A percentile compares a stretch with the other conserved stretches of the same genome.
phyloP scores from a whole-genome alignment of 2,329 filamentous ascomycete genomes.

The Scedosporium aurantiacum region DNA sequence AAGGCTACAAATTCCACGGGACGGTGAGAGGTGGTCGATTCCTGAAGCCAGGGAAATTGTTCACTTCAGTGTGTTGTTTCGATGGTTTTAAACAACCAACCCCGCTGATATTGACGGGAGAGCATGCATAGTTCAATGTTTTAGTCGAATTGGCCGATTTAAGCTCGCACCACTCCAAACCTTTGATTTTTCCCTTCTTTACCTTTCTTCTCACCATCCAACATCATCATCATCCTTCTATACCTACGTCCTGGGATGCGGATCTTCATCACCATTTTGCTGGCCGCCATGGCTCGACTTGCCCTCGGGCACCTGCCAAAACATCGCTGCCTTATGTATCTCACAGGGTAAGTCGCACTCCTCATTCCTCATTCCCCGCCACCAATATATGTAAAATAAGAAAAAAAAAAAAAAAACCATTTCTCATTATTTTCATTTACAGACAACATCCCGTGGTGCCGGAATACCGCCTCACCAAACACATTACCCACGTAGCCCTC shows the following conservation, averaged over 20 bases:
- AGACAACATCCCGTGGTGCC: constrained; percentile 39
- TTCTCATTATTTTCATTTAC: neutral
- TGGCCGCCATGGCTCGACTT: neutral
- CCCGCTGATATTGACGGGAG: no score
- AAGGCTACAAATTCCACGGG: no score
- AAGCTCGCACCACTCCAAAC: no score
- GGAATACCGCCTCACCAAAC: constrained; percentile 20
- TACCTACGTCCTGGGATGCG: neutral
- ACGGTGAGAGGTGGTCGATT: no score
- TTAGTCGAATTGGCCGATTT: no score
- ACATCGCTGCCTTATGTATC: constrained; percentile 32
- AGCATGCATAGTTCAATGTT: no score
- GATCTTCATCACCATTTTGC: neutral
- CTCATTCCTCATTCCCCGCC: neutral
- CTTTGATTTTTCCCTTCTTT: neutral
- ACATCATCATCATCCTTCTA: neutral
- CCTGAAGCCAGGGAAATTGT: no score
- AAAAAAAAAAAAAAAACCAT: neutral
- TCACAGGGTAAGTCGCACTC: constrained; percentile 30
- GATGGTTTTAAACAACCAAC: neutral
- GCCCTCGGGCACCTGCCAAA: neutral
- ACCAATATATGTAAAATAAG: neutral
- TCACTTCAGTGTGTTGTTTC: no score
- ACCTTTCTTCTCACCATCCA: no score
- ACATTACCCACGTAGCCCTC: constrained; percentile 46